Evolutionary conservation across 2,329 filamentous ascomycete genomes (phyloP).

Genomic region (Diaporthe amygdali): DNA sequence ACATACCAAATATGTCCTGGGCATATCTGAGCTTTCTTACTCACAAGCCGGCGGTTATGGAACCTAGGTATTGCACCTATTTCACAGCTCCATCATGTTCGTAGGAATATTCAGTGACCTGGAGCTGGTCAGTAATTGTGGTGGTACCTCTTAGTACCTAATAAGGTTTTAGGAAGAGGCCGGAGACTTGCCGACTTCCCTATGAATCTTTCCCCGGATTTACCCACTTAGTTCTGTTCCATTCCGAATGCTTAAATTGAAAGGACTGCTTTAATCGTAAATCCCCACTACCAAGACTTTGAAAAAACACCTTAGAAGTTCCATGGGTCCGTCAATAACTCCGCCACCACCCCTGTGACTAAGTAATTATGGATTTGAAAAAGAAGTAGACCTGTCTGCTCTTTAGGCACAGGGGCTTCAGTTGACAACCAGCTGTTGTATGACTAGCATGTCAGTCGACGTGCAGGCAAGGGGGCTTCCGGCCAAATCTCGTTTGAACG

Average conservation of each 20-base stretch:
- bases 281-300: neutral
- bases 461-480: neutral
- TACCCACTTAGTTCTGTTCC: neutral
- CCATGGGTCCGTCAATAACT: neutral
- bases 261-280: neutral
- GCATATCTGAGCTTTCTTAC: neutral
- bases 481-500: neutral
- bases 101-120: too few relatives aligned
- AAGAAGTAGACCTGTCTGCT: neutral
- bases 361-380: too few relatives aligned
- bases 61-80: neutral
- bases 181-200: neutral
- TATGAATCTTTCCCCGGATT: neutral
- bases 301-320: neutral
- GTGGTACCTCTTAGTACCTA: neutral
- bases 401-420: neutral
- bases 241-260: conserved; percentile 3
- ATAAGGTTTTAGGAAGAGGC: too few relatives aligned
- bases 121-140: neutral
- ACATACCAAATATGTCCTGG: too few relatives aligned
- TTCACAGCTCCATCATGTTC: too few relatives aligned
- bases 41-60: neutral
- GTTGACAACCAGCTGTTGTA: neutral
- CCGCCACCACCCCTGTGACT: neutral
- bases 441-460: neutral